Percentiles rank a stretch among this genome's conserved stretches.
phyloP scores from a whole-genome alignment of 345 rosid species.

The Turnera subulata region DNA sequence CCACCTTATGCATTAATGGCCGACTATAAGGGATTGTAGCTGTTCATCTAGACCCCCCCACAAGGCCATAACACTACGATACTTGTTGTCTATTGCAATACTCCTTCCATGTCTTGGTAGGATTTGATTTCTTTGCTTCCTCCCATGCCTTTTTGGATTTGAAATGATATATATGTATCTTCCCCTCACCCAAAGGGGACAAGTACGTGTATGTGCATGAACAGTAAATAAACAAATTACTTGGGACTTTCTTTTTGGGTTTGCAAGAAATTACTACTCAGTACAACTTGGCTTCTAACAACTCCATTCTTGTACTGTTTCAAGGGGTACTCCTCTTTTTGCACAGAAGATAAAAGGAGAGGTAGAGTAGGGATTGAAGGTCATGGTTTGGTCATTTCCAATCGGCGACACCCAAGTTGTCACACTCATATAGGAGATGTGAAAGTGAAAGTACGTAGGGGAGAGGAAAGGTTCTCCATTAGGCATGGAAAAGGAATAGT shows the following conservation, averaged over 20 bases:
- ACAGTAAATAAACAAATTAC: constrained; percentile 17
- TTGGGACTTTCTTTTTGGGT: background rate
- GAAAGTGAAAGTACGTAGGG: no score
- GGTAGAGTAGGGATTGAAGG: no score
- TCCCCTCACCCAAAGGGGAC: background rate
- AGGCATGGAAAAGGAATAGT: no score
- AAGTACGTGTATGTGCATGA: constrained; percentile 5
- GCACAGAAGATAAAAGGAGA: no score
- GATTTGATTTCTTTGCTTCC: background rate
- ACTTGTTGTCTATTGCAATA: constrained; percentile 6
- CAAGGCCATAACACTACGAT: background rate
- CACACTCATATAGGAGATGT: no score
- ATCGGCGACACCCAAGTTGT: no score
- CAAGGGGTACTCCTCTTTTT: background rate
- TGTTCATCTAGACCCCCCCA: constrained; percentile 17
- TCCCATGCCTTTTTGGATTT: background rate
- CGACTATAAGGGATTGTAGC: constrained; percentile 21
- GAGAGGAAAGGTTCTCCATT: no score
- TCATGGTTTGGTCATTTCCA: no score
- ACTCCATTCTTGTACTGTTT: background rate
- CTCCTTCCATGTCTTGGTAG: background rate
- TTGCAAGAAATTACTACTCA: background rate
- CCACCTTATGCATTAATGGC: constrained; percentile 30
- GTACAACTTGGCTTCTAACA: background rate
- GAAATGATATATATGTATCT: no score